Evolutionary conservation across 495 filamentous ascomycete genomes (phyloP), one percentile per base, ranked within the genome.

Genomic region (Pyronema domesticum): DNA sequence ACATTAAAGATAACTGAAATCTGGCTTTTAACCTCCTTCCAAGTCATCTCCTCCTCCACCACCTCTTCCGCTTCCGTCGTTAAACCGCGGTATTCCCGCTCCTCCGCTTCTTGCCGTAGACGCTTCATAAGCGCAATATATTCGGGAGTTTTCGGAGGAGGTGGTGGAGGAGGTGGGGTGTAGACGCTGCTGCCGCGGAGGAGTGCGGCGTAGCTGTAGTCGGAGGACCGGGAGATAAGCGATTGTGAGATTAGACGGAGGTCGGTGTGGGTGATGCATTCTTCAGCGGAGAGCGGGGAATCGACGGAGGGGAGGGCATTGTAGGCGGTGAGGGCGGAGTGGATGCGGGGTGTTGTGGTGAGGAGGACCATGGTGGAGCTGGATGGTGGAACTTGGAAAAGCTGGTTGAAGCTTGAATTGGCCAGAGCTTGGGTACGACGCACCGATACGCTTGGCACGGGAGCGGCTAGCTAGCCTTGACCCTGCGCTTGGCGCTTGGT

Each of bases 91-190:
- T 96, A 98, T 9, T 76, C 74, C 48, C 81, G 77, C 60, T 79
- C 71, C 70, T 96, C 88, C 62, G 83, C 80, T 60, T 88, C 80
- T 45, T 74, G 74, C 44, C 86, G 85, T 18, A 98, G 80, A 14
- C 82, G 77, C 2, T 79, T 76, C 89, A 96, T 98, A 3, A 91
- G 69, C 7, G 80, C 85, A 68, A 89, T 85, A 70, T 91, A 96
- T 72, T 93, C 86, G 7, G 82, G 70, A 9, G 77, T 83, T 86
- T 96, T 55, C 1, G 45, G 6, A 14, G 37, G 6, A 13, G 40
- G 49, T 65, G 61, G 65, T 17, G 58, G 60, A 54, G 10, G 40
- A 18, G n/a, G 51, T 14, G 23, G 6, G 46, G 34, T 11, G 42
- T 42, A 54, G 39, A 54, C 23, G 6, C 19, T 14, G 6, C 14